Conservation (phyloP, 2,329 filamentous ascomycete genomes). For the Helotiales sp. region DNA sequence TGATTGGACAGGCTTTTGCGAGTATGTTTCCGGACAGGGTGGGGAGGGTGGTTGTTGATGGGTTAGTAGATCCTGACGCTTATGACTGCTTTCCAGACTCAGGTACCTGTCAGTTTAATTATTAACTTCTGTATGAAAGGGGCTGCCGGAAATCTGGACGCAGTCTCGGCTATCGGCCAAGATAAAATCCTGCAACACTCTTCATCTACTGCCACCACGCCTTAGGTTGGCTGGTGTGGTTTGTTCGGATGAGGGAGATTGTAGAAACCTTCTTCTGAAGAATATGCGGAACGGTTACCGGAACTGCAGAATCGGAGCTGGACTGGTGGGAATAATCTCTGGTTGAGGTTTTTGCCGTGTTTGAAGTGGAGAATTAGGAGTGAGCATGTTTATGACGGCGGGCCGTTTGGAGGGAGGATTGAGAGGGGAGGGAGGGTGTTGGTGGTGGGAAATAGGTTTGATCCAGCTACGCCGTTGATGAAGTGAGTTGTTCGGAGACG, state of each 20-base stretch:
- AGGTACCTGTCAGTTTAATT: too few relatives aligned
- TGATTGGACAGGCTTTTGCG: constrained; percentile 50
- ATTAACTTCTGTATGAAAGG: too few relatives aligned
- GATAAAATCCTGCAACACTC: constrained; percentile 29
- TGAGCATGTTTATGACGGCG: not conserved
- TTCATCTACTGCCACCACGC: constrained; percentile 39
- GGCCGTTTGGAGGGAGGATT: constrained; percentile 41
- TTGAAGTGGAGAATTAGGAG: constrained; percentile 40
- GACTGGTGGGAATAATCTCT: not conserved
- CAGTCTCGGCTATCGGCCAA: constrained; percentile 4
- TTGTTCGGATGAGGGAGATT: not conserved
- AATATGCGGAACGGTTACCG: not conserved
- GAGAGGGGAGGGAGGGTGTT: constrained; percentile 42
- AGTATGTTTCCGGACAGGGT: constrained; percentile 50
- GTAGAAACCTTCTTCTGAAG: not conserved
- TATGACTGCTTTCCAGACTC: too few relatives aligned
- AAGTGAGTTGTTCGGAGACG: too few relatives aligned
- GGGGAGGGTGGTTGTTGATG: constrained; percentile 46
- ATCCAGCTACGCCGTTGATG: constrained; percentile 41
- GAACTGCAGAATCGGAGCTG: not conserved
- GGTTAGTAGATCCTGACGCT: constrained; percentile 33
- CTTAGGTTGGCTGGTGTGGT: constrained; percentile 41
- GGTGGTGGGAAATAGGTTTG: constrained; percentile 42
- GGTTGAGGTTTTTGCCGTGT: constrained; percentile 26
- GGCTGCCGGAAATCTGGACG: constrained; percentile 35